These are phyloP conservation scores for Clohesyomyces aquaticus DNA, from an alignment of 495 filamentous ascomycete species.

Conservation along the genomic window DNA sequence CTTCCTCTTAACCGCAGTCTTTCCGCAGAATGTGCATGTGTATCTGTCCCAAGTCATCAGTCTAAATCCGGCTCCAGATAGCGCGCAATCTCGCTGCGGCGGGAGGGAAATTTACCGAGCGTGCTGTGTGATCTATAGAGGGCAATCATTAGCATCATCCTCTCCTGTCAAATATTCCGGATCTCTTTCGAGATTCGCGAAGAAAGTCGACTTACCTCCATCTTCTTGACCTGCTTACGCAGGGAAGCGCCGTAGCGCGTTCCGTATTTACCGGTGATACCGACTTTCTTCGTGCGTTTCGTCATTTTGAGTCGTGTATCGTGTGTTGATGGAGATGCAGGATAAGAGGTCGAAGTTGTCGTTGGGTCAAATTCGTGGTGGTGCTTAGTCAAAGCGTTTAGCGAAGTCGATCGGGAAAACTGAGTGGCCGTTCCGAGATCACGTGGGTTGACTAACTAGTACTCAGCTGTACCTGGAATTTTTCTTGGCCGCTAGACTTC, in stretches of 20 bases:
- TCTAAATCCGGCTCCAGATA: slow-evolving; percentile 2
- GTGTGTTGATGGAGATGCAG: slow-evolving; percentile 13
- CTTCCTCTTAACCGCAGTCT: slow-evolving; percentile 87
- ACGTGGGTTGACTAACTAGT: too few relatives aligned
- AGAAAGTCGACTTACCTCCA: slow-evolving; percentile 62
- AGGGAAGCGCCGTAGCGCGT: slow-evolving; percentile 95
- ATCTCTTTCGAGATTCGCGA: background rate
- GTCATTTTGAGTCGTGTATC: slow-evolving; percentile 33
- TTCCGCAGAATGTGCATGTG: slow-evolving; percentile 42
- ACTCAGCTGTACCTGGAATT: too few relatives aligned
- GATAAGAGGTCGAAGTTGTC: slow-evolving; percentile 8
- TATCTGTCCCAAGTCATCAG: slow-evolving; percentile 27
- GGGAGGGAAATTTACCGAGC: slow-evolving; percentile 27
- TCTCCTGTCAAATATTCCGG: background rate
- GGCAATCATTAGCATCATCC: slow-evolving; percentile 12
- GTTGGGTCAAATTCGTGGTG: background rate
- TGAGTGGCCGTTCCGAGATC: too few relatives aligned
- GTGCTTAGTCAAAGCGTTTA: background rate
- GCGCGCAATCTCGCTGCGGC: background rate
- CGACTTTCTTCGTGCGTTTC: slow-evolving; percentile 40
- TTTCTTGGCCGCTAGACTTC: too few relatives aligned
- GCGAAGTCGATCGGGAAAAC: background rate
- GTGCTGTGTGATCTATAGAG: slow-evolving; percentile 35
- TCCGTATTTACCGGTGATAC: slow-evolving; percentile 46
- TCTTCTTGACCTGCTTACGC: slow-evolving; percentile 99